phyloP scores from a whole-genome alignment of 2,329 filamentous ascomycete species.

The Chalaropsis ovoidea region DNA sequence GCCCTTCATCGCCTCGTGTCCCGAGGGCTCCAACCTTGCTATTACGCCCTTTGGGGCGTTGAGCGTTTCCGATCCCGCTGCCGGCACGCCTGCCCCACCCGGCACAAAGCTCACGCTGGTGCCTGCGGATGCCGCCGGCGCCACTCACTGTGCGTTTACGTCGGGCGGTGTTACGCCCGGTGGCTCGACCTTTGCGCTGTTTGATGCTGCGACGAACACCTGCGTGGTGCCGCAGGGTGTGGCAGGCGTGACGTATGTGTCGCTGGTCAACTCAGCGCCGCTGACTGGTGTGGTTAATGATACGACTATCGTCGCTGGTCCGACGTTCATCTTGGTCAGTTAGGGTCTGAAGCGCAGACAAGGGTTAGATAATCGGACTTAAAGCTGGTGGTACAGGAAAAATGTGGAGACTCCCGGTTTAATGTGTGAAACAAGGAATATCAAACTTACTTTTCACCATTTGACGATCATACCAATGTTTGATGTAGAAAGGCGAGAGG shows the following conservation, averaged over 20 bases:
- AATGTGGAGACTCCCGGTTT: neutral
- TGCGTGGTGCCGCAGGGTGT: conserved; percentile 55
- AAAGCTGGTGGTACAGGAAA: neutral
- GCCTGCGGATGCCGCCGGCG: conserved; percentile 41
- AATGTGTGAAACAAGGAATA: conserved; percentile 1
- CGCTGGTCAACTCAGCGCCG: conserved; percentile 48
- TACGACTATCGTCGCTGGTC: conserved; percentile 55
- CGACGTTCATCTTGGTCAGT: conserved; percentile 47
- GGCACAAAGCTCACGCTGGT: conserved; percentile 38
- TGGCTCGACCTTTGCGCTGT: conserved; percentile 50
- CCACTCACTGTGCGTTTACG: conserved; percentile 56
- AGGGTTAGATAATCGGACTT: neutral
- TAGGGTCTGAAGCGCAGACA: conserved; percentile 30
- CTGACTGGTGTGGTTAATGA: conserved; percentile 46
- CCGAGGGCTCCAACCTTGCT: conserved; percentile 52
- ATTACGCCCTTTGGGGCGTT: conserved; percentile 52
- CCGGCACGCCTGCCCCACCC: conserved; percentile 34
- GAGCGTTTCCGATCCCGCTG: conserved; percentile 40
- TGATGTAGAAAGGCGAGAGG: neutral
- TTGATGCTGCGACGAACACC: conserved; percentile 41
- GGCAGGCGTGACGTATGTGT: conserved; percentile 56
- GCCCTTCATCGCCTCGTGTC: conserved; percentile 62
- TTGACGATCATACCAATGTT: neutral
- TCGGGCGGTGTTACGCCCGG: conserved; percentile 47
- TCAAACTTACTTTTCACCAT: neutral